A percentile compares a stretch with the other conserved stretches of the same genome.
These are phyloP conservation scores for Phoenix roebelenii DNA, from an alignment of 176 grass and related monocot species.

Conservation along the genomic window DNA sequence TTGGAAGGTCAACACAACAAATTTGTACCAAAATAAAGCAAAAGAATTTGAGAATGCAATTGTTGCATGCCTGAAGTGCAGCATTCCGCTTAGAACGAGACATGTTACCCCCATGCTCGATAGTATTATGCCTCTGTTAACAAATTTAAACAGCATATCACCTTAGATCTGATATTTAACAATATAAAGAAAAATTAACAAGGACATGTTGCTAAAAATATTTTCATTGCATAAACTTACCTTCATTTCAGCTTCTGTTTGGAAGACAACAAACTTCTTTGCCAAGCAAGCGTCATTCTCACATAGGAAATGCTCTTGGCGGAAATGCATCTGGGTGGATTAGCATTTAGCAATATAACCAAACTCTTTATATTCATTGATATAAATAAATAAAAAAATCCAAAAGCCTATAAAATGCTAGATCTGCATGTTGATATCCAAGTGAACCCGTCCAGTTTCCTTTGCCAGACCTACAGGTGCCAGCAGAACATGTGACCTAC, in stretches of 20 bases:
- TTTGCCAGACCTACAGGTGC: too few relatives aligned
- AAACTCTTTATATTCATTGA: too few relatives aligned
- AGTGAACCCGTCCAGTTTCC: too few relatives aligned
- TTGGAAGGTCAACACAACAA: not conserved
- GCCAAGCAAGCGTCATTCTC: slow-evolving; percentile 70
- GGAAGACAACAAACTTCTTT: slow-evolving; percentile 88
- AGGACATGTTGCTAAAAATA: too few relatives aligned
- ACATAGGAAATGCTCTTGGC: slow-evolving; percentile 86
- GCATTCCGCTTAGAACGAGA: slow-evolving; percentile 89
- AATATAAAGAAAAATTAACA: too few relatives aligned
- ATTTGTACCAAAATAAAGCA: too few relatives aligned
- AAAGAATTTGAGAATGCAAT: not conserved
- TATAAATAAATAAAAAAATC: too few relatives aligned
- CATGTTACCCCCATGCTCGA: slow-evolving; percentile 78
- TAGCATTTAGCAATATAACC: slow-evolving; percentile 14
- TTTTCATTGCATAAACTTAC: slow-evolving; percentile 5
- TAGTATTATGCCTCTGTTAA: slow-evolving; percentile 80
- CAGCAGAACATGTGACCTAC: too few relatives aligned
- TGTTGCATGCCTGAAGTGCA: slow-evolving; percentile 55
- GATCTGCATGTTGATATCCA: too few relatives aligned
- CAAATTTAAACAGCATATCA: too few relatives aligned
- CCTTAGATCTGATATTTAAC: too few relatives aligned
- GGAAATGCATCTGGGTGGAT: slow-evolving; percentile 63
- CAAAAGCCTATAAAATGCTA: too few relatives aligned
- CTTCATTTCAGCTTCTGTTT: slow-evolving; percentile 69